Evolutionary conservation across 306 rosid genomes (phyloP), one percentile per base, ranked within the genome.

Genomic region (Astragalus glycyphyllos): DNA sequence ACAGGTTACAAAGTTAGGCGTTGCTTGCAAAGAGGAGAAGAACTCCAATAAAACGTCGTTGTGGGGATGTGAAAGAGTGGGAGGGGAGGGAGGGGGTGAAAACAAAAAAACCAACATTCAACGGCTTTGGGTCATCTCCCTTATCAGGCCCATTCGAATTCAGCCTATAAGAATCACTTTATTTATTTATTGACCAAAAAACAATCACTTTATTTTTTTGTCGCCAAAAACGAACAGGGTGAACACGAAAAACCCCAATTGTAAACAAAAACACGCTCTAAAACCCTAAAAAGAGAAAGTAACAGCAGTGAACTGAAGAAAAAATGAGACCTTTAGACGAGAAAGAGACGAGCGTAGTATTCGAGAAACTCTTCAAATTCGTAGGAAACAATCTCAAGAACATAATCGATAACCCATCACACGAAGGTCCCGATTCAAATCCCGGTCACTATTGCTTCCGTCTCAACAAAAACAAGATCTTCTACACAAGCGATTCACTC

Each of bases 331-430:
- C 97, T 1, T 59, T 93, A 32, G 97, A 92, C 12, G 97, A 92
- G 81, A 72, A 61, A 0, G 98, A 92, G 66, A 90, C 96, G 11
- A 90, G 92, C 0, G 77, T 47, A 2, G 98, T 90, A 50, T 92
- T 92, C 42, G 96, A 88, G 76, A 90, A 92, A 82, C 82, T 92
- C 6, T 90, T 85, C 87, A 92, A 92, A 74, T 90, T 92, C 74
- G 86, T 87, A 0, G 91, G 93, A 2, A 92, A 90, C 86, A 90
- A 92, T 47, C 91, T 92, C n/a, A 90, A 88, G 86, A 92, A 85
- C 81, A 88, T 90, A 9, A 86, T 92, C 0, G 97, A 92, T 47
- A 88, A 90, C 5, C 97, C 97, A 4, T 86, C 96, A 4, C 91
- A 88, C 68, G 98, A 92, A 77, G 97, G 98, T 16, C 89, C 98